Percentiles rank a stretch among this genome's conserved stretches.
phyloP scores from a whole-genome alignment of 2,329 filamentous ascomycete genomes.

The Aspergillus sp. region DNA sequence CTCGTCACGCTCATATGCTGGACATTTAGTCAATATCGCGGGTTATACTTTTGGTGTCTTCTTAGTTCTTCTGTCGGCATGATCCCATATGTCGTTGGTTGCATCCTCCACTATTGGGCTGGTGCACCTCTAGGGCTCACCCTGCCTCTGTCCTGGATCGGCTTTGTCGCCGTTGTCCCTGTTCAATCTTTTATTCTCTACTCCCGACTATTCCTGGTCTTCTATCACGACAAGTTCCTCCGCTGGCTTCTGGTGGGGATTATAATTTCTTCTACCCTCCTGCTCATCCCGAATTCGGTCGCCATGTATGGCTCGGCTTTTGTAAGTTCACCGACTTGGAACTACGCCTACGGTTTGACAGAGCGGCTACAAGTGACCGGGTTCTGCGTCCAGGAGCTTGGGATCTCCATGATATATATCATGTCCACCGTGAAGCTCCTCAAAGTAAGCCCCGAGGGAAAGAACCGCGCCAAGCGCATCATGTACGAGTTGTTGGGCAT shows the following conservation, averaged over 20 bases:
- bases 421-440: constrained; percentile 52
- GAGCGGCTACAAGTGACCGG: constrained; percentile 56
- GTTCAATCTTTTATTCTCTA: not conserved
- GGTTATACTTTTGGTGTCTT: constrained; percentile 3
- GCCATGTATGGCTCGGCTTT: not conserved
- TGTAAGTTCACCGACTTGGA: not conserved
- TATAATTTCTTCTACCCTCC: not conserved
- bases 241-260: not conserved
- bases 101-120: not conserved
- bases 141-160: not conserved
- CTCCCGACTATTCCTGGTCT: not conserved
- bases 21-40: not conserved
- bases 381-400: constrained; percentile 56
- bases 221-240: not conserved
- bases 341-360: constrained; percentile 41
- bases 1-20: not conserved
- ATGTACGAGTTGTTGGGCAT: constrained; percentile 49
- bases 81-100: not conserved
- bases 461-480: constrained; percentile 28
- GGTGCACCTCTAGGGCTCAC: not conserved
- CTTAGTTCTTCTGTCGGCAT: not conserved
- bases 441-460: constrained; percentile 40
- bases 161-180: not conserved
- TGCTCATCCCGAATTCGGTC: not conserved
- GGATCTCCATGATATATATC: constrained; percentile 55